A percentile compares a stretch with the other conserved stretches of the same genome.
Conservation (phyloP, 2,329 filamentous ascomycete genomes). For the Nannizziopsis barbatae region DNA sequence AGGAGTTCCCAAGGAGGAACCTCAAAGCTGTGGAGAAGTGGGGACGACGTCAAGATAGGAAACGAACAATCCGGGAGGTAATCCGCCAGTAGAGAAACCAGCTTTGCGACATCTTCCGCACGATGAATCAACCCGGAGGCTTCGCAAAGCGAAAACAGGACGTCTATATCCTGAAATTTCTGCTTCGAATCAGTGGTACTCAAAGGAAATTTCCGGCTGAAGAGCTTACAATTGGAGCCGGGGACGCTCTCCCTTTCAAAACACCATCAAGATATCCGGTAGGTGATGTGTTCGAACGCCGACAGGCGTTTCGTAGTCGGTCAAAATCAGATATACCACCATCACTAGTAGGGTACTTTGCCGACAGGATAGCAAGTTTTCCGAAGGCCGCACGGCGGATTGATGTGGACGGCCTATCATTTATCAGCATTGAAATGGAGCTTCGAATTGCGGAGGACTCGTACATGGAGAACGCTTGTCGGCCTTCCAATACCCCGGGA, state of each 20-base stretch:
- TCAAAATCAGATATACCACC: conserved; percentile 25
- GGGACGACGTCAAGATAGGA: conserved; percentile 67
- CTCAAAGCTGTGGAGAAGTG: conserved; percentile 69
- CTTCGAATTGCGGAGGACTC: not conserved
- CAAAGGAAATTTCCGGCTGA: not conserved
- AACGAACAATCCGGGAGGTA: conserved; percentile 78
- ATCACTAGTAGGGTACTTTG: conserved; percentile 23
- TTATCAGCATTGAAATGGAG: not conserved
- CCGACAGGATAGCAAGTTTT: conserved; percentile 34
- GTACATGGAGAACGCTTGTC: not conserved
- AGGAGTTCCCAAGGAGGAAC: conserved; percentile 82
- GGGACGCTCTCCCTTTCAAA: conserved; percentile 27
- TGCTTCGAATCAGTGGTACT: conserved; percentile 27
- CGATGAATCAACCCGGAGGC: conserved; percentile 66
- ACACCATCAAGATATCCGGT: conserved; percentile 26
- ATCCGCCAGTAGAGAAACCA: conserved; percentile 66
- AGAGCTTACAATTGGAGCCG: conserved; percentile 33
- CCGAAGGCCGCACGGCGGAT: conserved; percentile 31
- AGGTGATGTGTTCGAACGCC: conserved; percentile 13
- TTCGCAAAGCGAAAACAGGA: conserved; percentile 81
- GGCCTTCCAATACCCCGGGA: too few species aligned
- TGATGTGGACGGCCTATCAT: conserved; percentile 11
- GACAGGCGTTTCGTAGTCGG: conserved; percentile 27
- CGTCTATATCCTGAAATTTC: conserved; percentile 84
- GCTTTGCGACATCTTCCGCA: conserved; percentile 60